Evolutionary conservation across 441 rosid genomes (phyloP), one percentile per base, ranked within the genome.

Genomic region (Cnidoscolus chayamansa): DNA sequence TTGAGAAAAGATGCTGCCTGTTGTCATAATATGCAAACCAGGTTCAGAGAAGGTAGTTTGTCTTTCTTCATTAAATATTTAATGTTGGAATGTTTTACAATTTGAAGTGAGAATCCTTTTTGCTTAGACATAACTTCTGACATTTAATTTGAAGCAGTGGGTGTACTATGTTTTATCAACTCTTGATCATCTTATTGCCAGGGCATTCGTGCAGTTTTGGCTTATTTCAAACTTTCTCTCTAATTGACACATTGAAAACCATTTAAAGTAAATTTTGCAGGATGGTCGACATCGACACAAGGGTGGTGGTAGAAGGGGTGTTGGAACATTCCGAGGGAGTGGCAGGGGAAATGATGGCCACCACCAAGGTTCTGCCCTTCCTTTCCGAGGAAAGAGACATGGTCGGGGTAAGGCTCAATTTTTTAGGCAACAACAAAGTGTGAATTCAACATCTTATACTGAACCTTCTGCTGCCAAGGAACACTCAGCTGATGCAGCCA

Each of bases 221-320:
- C 56, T 30, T 47, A 60, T 48, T 61, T 60, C 16, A 66, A 25
- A 59, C 17, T n/a, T 15, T 3, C 25, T 64, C 30, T 32, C 16
- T 54, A 25, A 7, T 72, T 56, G 70, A 50, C 32, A 12, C 64
- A n/a, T 53, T 60, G 67, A 69, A 74, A 61, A 65, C 51, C 62
- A 13, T 71, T 61, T 67, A 10, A 25, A 32, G 58, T 49, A 10
- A 61, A 55, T 68, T 72, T 63, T 83, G 80, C 79, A 81, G 86
- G 84, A 19, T 55, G 68, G 71, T 72, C 71, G 37, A 65, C 65
- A 74, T 32, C 68, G 49, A 19, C 62, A 35, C 62, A 54, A 48
- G 71, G 77, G 55, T 15, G 75, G 73, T 20, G 59, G 70, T 68
- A 72, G 75, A 73, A 9, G 74, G 63, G 77, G 71, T 68, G 72